These are phyloP conservation scores for Colletotrichum sp. DNA, from an alignment of 2,329 filamentous ascomycete genomes.

Conservation along the genomic window DNA sequence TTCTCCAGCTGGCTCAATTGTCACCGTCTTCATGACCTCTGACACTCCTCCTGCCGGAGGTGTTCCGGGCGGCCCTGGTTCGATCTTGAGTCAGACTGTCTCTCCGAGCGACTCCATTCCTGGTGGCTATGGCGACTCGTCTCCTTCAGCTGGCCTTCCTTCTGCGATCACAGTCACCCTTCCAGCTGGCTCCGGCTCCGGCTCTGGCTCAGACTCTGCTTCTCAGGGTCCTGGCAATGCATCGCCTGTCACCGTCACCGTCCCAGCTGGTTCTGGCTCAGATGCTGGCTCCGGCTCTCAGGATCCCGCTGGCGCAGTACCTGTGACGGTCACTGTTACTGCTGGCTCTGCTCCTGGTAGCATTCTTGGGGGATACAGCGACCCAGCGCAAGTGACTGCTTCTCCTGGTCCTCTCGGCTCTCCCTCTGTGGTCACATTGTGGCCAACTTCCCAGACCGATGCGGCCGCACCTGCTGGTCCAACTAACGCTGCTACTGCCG, in stretches of 20 bases:
- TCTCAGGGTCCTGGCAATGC: background rate
- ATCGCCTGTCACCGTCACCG: background rate
- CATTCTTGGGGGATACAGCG: slow-evolving; percentile 5
- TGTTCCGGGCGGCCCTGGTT: background rate
- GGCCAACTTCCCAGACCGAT: background rate
- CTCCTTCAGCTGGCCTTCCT: background rate
- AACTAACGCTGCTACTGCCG: background rate
- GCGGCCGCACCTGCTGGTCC: background rate
- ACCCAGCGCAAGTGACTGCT: background rate
- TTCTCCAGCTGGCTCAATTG: background rate
- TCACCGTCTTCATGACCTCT: background rate
- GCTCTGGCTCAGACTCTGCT: background rate
- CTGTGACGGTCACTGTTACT: background rate
- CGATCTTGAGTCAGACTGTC: background rate
- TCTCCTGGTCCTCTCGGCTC: background rate
- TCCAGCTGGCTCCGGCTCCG: background rate
- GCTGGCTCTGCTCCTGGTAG: background rate
- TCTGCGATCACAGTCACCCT: background rate
- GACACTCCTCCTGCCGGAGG: background rate
- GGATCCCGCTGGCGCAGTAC: background rate
- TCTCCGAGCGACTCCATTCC: background rate
- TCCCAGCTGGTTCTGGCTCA: background rate
- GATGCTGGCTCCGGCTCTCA: background rate
- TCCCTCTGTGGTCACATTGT: slow-evolving; percentile 3
- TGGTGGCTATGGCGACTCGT: slow-evolving; percentile 1